A percentile compares a stretch with the other conserved stretches of the same genome.
Evolutionary conservation across 2,329 filamentous ascomycete species (phyloP).

Genomic region (Elsinoe necatrix): DNA sequence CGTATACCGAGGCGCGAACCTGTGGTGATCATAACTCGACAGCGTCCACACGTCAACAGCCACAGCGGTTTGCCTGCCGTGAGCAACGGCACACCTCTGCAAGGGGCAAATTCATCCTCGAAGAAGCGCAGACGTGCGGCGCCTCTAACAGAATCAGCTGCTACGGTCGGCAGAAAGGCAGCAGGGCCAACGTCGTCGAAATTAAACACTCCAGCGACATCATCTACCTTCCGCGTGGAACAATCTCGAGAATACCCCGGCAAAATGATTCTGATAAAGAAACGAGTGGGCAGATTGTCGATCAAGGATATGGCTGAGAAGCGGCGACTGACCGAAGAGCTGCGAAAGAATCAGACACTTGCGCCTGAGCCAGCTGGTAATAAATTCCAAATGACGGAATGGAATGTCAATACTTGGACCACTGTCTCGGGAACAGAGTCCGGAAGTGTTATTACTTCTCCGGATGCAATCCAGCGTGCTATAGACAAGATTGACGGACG

Average conservation of each 20-base stretch:
- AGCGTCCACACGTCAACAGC: neutral
- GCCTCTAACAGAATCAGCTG: neutral
- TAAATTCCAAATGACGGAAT: neutral
- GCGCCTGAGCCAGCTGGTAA: neutral
- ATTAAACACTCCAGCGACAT: neutral
- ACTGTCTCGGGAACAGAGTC: too few relatives aligned
- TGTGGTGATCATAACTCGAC: neutral
- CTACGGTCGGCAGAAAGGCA: neutral
- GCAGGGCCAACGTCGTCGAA: neutral
- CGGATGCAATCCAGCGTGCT: neutral
- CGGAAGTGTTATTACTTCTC: neutral
- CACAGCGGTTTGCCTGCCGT: neutral
- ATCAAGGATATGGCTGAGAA: neutral
- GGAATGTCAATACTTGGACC: neutral
- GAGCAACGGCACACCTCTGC: neutral
- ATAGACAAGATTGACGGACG: neutral
- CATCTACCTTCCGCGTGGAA: neutral
- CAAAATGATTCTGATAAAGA: neutral
- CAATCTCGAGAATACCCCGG: neutral
- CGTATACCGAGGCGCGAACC: neutral
- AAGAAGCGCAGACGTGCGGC: neutral
- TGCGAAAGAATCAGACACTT: neutral
- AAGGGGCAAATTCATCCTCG: neutral
- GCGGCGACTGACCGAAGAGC: neutral
- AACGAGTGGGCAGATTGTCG: neutral